These are phyloP conservation scores for Leishmania braziliensis DNA, from an alignment of 208 protist species.

Conservation along the genomic window DNA sequence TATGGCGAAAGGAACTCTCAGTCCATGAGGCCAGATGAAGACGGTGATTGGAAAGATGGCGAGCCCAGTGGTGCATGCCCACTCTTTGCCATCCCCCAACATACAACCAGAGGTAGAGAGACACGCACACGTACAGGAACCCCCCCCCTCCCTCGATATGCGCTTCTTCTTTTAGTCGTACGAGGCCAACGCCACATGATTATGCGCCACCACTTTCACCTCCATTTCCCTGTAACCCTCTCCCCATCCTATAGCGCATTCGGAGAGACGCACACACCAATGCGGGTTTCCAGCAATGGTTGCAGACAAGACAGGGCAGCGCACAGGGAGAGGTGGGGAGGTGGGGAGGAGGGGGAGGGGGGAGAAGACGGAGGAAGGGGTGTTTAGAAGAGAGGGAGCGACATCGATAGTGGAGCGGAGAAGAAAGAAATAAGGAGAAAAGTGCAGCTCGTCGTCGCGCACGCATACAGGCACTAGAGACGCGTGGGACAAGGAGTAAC, in stretches of 20 bases:
- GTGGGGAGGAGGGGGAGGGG: background rate
- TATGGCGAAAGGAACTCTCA: background rate
- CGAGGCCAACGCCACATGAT: background rate
- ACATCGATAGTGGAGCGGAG: background rate
- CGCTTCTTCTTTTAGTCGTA: background rate
- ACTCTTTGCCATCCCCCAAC: background rate
- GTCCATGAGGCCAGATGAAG: background rate
- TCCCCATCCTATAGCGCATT: background rate
- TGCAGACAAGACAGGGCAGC: background rate
- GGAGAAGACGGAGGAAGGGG: background rate
- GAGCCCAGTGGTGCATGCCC: background rate
- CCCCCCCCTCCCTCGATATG: no score
- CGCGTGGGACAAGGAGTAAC: background rate
- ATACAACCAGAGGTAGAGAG: background rate
- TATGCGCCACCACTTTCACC: background rate
- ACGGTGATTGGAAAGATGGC: background rate
- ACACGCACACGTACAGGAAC: background rate
- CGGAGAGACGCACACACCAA: background rate
- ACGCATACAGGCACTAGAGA: background rate
- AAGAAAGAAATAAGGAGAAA: background rate
- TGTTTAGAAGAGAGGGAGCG: background rate
- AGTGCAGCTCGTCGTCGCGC: background rate
- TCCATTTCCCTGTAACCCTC: background rate
- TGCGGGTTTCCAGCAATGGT: background rate
- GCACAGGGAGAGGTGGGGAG: background rate